Conservation (phyloP, 2,329 filamentous ascomycete genomes). For the Dothideomycetidae sp. region DNA sequence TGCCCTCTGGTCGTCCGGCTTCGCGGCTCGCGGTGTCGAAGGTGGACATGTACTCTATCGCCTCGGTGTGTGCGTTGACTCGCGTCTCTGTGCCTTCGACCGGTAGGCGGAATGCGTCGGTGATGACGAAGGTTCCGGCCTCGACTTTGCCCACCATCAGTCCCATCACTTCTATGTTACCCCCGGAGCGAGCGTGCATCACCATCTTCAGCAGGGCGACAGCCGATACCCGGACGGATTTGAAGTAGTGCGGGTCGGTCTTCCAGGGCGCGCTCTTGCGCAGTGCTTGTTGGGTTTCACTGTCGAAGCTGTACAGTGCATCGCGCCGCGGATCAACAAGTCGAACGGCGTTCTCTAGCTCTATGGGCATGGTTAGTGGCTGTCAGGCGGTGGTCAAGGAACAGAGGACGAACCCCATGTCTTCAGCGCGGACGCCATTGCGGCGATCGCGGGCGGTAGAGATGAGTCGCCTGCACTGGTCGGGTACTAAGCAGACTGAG, state of each 20-base stretch:
- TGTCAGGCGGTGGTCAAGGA: background rate
- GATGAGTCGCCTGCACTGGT: too few species aligned
- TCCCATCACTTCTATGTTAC: conserved; percentile 89
- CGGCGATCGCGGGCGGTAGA: too few species aligned
- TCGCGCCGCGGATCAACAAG: conserved; percentile 78
- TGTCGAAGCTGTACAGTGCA: conserved; percentile 76
- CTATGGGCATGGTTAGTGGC: conserved; percentile 32
- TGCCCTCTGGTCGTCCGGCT: conserved; percentile 70
- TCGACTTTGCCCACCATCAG: conserved; percentile 93
- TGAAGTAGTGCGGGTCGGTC: conserved; percentile 73
- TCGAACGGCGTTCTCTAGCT: conserved; percentile 70
- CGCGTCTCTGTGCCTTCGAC: conserved; percentile 98
- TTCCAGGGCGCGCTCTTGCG: conserved; percentile 58
- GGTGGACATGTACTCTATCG: conserved; percentile 90
- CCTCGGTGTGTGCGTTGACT: conserved; percentile 89
- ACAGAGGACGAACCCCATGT: conserved; percentile 11
- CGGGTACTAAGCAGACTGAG: too few species aligned
- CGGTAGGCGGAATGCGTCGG: conserved; percentile 82
- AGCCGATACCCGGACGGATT: conserved; percentile 81
- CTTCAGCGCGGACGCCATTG: conserved; percentile 12
- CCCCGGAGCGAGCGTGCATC: conserved; percentile 94
- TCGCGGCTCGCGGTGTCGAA: conserved; percentile 67
- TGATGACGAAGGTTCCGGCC: conserved; percentile 75
- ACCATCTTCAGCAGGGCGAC: conserved; percentile 97
- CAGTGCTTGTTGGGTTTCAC: conserved; percentile 51